phyloP scores from a whole-genome alignment of 2,329 filamentous ascomycete species.

The Diaporthe sp. region DNA sequence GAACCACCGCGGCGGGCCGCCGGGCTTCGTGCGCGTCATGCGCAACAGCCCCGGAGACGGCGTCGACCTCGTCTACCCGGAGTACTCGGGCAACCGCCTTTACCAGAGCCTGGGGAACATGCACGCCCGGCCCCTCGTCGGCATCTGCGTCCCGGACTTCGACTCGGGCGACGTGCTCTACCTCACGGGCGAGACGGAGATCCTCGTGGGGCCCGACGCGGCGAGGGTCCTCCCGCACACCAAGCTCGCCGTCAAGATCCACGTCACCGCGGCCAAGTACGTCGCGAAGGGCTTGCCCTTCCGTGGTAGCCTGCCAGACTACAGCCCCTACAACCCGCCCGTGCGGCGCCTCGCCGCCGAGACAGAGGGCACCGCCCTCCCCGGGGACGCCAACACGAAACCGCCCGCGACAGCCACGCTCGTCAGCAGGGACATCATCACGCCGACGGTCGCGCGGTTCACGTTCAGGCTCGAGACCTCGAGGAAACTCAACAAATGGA shows the following conservation, averaged over 20 bases:
- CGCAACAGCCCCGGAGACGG: slow-evolving; percentile 62
- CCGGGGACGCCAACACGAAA: slow-evolving; percentile 12
- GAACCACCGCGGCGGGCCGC: slow-evolving; percentile 82
- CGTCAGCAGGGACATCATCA: slow-evolving; percentile 69
- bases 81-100: slow-evolving; percentile 86
- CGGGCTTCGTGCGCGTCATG: slow-evolving; percentile 79
- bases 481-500: slow-evolving; percentile 60
- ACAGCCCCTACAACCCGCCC: slow-evolving; percentile 84
- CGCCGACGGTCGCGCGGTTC: slow-evolving; percentile 77
- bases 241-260: slow-evolving; percentile 80
- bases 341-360: slow-evolving; percentile 76
- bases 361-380: slow-evolving; percentile 44
- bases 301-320: slow-evolving; percentile 69
- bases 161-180: slow-evolving; percentile 81
- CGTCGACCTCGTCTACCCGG: slow-evolving; percentile 78
- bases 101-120: slow-evolving; percentile 90
- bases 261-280: slow-evolving; percentile 70
- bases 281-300: slow-evolving; percentile 78
- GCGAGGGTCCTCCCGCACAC: slow-evolving; percentile 74
- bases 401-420: slow-evolving; percentile 64
- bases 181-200: slow-evolving; percentile 76
- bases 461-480: slow-evolving; percentile 56
- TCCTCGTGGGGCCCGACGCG: slow-evolving; percentile 76
- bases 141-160: slow-evolving; percentile 82
- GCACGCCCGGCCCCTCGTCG: slow-evolving; percentile 73